These are phyloP conservation scores for Plantago major DNA, from an alignment of 257 asterid genomes.

Conservation along the genomic window DNA sequence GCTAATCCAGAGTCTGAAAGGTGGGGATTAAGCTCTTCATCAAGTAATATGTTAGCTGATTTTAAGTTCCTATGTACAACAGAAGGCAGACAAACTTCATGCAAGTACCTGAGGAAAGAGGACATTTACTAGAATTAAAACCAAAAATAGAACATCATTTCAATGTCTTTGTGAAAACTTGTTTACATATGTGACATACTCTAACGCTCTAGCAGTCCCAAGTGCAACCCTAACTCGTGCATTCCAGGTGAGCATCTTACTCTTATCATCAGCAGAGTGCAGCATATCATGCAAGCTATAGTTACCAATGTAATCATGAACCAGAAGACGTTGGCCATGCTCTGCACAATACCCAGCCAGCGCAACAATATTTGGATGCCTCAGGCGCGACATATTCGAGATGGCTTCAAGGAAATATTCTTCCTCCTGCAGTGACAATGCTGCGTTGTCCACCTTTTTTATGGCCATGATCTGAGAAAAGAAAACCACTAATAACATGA, in stretches of 20 bases:
- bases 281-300: conserved; percentile 95
- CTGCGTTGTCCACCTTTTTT: conserved; percentile 82
- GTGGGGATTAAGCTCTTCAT: conserved; percentile 89
- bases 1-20: conserved; percentile 95
- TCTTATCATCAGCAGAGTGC: conserved; percentile 89
- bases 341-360: conserved; percentile 87
- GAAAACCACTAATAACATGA: background rate
- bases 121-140: conserved; percentile 19
- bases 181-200: conserved; percentile 45
- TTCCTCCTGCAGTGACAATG: conserved; percentile 89
- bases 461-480: conserved; percentile 66
- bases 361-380: conserved; percentile 89
- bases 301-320: conserved; percentile 68
- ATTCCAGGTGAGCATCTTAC: conserved; percentile 87
- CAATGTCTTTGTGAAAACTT: background rate
- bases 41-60: conserved; percentile 88
- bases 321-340: conserved; percentile 91
- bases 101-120: conserved; percentile 76
- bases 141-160: conserved; percentile 5
- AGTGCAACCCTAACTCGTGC: conserved; percentile 96
- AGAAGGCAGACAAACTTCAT: conserved; percentile 94
- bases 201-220: conserved; percentile 98
- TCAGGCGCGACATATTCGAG: conserved; percentile 83
- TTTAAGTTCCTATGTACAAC: conserved; percentile 93
- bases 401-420: conserved; percentile 84